Evolutionary conservation across 768 basidiomycete species (phyloP), one percentile per base, ranked within the genome.

Genomic region (Amanita brunnescens): DNA sequence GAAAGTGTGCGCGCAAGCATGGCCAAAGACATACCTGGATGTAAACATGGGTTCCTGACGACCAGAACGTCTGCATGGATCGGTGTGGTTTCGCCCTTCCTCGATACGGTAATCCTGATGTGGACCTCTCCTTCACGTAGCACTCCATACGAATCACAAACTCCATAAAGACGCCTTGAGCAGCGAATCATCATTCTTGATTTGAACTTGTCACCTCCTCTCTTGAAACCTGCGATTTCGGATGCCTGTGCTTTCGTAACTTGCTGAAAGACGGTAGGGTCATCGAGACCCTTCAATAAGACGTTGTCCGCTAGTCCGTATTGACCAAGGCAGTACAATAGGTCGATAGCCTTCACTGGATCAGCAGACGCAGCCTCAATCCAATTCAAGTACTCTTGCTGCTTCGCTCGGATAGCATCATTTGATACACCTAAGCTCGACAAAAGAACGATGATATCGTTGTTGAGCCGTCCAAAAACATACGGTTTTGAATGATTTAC

Each of bases 41-140:
- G 80, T 40, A 85, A 70, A 55, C 83, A 86, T 0, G 83, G 83
- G 59, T 86, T 86, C 18, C 82, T 68, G 3, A 83, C 80, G 4
- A 85, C 76, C 4, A 85, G 66, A 0, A 84, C 80, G 56, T 83
- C 79, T 0, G 75, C 73, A 54, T 83, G 75, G 34, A 79, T 79
- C 1, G 76, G 71, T 0, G 82, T 82, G 3, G 75, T 66, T 0
- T 70, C 68, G 2, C 82, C 83, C 34, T 73, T 74, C 16, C 76
- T 69, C 14, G 69, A 68, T 0, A 70, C 66, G 0, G 75, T 78
- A 29, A 85, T 74, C 2, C 82, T 72, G 16, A 85, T 74, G 57
- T 81, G 76, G 0, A 85, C 81, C 56, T 85, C 68, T 0, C 83
- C 83, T 59, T 83, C 81, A 47, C 74, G 72, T 33, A 85, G 65